Base-by-base conservation (phyloP, 768 basidiomycete species). In the Tulasnella sp. region DNA sequence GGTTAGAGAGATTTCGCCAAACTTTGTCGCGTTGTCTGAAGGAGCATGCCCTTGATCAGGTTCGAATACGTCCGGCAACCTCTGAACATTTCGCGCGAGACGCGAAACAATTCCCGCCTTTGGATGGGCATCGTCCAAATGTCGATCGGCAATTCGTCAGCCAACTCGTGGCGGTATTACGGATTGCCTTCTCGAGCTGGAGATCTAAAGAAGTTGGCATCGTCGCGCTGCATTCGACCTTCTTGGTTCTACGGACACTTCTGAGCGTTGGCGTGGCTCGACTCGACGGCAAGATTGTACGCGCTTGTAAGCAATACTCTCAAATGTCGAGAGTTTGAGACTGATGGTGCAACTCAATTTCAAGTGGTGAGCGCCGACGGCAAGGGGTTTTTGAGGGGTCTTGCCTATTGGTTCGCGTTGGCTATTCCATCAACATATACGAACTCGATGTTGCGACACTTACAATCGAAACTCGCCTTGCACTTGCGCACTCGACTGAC, bases 371-470 rank as follows among this genome's bases (percentile, higher is more conserved):
- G 83, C 48, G 93, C 91, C 0, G 83, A 98, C 67, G 87, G 83
- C 0, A 77, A 77, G 52, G 92, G 90, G 0, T 97, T 97, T 68
- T 64, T 90, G 17, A 79, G 75, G 55, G 94, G 93, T 0, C 72
- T 98, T 0, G 85, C 75, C 0, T 75, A 89, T 56, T 98, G 95
- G 95, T 96, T 94, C 67, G 74, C 82, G 9, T 77, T 98, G 9
- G 91, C 93, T 1, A 77, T 98, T 24, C 95, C 95, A 0, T 91
- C 88, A 68, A 92, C 91, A 21, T 93, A 92, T 69, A 98, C 95
- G 0, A 98, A 98, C 68, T 85, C 89, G 1, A 92, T 97, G 89
- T 90, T 96, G 61, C 84, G 86, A 4, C 86, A 92, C 68, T 76
- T 97, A 1, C 93, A 97, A 72, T 81, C 86, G 3, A 88, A 87